phyloP scores from a whole-genome alignment of 2,329 filamentous ascomycete genomes.

The Sordariomycetes sp. region DNA sequence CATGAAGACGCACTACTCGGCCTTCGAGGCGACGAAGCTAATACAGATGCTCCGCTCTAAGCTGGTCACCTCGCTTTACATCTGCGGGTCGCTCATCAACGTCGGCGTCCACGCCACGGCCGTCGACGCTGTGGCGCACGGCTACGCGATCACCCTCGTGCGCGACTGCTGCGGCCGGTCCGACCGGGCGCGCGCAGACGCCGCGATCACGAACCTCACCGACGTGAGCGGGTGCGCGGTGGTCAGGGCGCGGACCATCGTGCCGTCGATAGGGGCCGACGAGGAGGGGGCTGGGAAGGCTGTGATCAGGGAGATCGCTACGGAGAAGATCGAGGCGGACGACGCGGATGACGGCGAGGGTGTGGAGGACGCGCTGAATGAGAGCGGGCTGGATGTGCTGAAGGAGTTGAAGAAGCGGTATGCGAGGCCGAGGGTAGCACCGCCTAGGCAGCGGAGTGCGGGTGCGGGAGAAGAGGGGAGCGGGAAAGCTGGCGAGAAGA shows the following conservation, averaged over 20 bases:
- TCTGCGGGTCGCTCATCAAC: slow-evolving; percentile 81
- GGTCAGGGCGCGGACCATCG: slow-evolving; percentile 1
- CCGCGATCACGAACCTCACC: slow-evolving; percentile 60
- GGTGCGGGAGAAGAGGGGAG: background rate
- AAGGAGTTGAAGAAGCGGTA: background rate
- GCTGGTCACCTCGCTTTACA: slow-evolving; percentile 79
- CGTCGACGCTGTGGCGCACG: slow-evolving; percentile 79
- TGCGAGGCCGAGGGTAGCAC: background rate
- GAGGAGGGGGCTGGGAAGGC: slow-evolving; percentile 10
- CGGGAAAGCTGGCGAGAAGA: background rate
- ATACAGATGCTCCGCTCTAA: slow-evolving; percentile 71
- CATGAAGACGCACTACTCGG: slow-evolving; percentile 77
- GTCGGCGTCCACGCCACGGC: slow-evolving; percentile 86
- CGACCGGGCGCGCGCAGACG: slow-evolving; percentile 54
- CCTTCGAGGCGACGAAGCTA: slow-evolving; percentile 65
- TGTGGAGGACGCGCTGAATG: slow-evolving; percentile 5
- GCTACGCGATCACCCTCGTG: slow-evolving; percentile 75
- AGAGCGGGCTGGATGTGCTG: background rate
- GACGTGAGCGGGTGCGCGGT: slow-evolving; percentile 66
- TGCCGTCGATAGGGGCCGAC: background rate
- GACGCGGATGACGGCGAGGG: background rate
- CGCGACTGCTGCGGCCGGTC: slow-evolving; percentile 84
- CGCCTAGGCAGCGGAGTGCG: background rate
- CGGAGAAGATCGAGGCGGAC: background rate
- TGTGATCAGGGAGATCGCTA: background rate